Percentiles rank a stretch among this genome's conserved stretches.
Evolutionary conservation across 73 alveolate species (phyloP).

Genomic region (Paramecium sonneborni): DNA sequence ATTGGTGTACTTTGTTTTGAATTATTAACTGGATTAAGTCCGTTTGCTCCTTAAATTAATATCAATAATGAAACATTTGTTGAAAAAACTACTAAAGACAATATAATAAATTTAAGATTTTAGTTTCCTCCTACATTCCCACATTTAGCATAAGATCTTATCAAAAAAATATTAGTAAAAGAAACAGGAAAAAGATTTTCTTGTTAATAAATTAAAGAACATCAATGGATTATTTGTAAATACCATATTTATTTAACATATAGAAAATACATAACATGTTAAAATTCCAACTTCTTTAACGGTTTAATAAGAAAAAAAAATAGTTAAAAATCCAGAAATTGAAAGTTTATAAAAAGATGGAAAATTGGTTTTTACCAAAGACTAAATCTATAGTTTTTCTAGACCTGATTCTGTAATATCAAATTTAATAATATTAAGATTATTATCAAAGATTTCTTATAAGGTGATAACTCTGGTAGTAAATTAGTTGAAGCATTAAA

Average conservation of each 20-base stretch:
- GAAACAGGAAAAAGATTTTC: conserved; percentile 88
- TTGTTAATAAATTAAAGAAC: conserved; percentile 87
- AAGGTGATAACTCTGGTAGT: background rate
- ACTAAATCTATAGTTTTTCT: conserved; percentile 51
- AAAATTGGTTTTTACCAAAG: conserved; percentile 53
- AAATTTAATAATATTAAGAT: background rate
- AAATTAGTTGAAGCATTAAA: conserved; percentile 1
- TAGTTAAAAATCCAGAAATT: conserved; percentile 33
- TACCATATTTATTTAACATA: background rate
- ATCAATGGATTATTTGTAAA: conserved; percentile 90
- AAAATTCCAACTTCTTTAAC: conserved; percentile 19
- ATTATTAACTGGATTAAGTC: conserved; percentile 83
- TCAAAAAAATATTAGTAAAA: conserved; percentile 73
- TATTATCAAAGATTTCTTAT: conserved; percentile 4
- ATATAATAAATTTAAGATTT: conserved; percentile 41
- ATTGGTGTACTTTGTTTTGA: conserved; percentile 86
- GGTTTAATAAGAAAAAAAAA: background rate
- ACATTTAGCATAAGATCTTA: conserved; percentile 56
- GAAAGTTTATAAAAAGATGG: conserved; percentile 53
- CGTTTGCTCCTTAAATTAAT: conserved; percentile 75
- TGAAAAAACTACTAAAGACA: conserved; percentile 62
- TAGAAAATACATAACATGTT: conserved; percentile 45
- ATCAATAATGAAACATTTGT: conserved; percentile 51
- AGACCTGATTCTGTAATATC: conserved; percentile 65
- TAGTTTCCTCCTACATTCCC: conserved; percentile 61